Conservation (phyloP, 78 protist genomes). For the Tieghemostelium lacteum region DNA sequence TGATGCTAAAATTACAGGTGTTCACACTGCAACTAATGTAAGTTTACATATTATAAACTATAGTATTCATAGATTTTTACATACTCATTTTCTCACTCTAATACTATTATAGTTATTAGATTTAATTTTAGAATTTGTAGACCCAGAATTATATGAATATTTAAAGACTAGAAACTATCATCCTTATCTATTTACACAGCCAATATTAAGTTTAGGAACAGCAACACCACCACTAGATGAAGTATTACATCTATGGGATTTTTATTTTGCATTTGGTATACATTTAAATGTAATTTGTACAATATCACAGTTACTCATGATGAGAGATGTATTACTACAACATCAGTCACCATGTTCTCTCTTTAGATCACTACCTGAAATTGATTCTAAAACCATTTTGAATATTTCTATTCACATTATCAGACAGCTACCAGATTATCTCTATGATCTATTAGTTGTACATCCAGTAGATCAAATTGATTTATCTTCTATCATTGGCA, state of each 20-base stretch:
- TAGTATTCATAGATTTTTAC: background rate
- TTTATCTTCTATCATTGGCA: background rate
- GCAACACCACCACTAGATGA: constrained; percentile 85
- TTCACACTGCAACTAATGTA: constrained; percentile 67
- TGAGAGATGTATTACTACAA: constrained; percentile 69
- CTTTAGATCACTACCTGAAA: constrained; percentile 71
- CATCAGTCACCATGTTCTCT: constrained; percentile 69
- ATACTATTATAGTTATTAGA: constrained; percentile 19
- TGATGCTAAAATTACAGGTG: constrained; percentile 75
- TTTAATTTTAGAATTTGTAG: constrained; percentile 65
- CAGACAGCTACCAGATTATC: constrained; percentile 67
- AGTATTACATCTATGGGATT: constrained; percentile 88
- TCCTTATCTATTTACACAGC: constrained; percentile 43
- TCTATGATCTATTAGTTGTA: constrained; percentile 49
- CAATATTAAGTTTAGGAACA: constrained; percentile 74
- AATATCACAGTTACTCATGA: constrained; percentile 77
- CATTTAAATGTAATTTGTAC: constrained; percentile 83
- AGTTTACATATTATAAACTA: background rate
- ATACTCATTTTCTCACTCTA: background rate
- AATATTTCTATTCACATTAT: constrained; percentile 56
- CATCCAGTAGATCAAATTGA: constrained; percentile 45
- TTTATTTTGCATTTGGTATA: constrained; percentile 85
- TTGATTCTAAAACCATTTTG: constrained; percentile 54
- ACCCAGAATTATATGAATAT: constrained; percentile 65
- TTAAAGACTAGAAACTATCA: constrained; percentile 37